Evolutionary conservation across 2,329 filamentous ascomycete genomes (phyloP).

Genomic region (Xylaria sp.): DNA sequence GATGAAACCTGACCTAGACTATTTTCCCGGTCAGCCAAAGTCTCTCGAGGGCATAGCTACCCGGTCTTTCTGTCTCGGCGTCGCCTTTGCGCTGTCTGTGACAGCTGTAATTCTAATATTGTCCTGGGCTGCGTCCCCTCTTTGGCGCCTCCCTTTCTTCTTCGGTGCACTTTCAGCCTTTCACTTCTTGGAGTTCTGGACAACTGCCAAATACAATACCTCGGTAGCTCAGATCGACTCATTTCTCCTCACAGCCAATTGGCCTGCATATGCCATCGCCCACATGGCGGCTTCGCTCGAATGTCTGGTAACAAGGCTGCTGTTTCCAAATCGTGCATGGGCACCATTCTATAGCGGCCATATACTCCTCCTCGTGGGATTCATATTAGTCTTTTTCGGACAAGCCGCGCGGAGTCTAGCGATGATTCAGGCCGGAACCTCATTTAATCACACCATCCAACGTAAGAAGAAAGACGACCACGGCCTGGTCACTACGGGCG

Average conservation of each 20-base stretch:
- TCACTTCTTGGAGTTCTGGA: slow-evolving; percentile 97
- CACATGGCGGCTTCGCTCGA: slow-evolving; percentile 78
- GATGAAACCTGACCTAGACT: slow-evolving; percentile 44
- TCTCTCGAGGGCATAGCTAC: slow-evolving; percentile 65
- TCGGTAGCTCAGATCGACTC: slow-evolving; percentile 71
- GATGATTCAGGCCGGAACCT: slow-evolving; percentile 87
- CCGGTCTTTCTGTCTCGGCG: slow-evolving; percentile 61
- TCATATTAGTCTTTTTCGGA: slow-evolving; percentile 69
- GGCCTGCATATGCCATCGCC: slow-evolving; percentile 81
- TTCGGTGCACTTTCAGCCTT: slow-evolving; percentile 73
- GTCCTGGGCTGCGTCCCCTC: slow-evolving; percentile 49
- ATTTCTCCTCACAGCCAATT: slow-evolving; percentile 86
- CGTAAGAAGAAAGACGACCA: slow-evolving; percentile 71
- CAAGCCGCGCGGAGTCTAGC: slow-evolving; percentile 80
- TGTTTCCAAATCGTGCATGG: slow-evolving; percentile 59
- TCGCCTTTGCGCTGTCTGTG: slow-evolving; percentile 46
- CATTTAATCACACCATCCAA: slow-evolving; percentile 90
- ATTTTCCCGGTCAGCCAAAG: slow-evolving; percentile 55
- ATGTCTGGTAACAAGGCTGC: slow-evolving; percentile 64
- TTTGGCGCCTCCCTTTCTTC: slow-evolving; percentile 72
- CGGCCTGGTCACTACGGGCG: slow-evolving; percentile 78
- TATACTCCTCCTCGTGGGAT: slow-evolving; percentile 59
- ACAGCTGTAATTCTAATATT: slow-evolving; percentile 44
- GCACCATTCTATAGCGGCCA: slow-evolving; percentile 52
- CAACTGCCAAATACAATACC: slow-evolving; percentile 84